Percentiles rank a stretch among this genome's conserved stretches.
These are phyloP conservation scores for Cicer cuneatum DNA, from an alignment of 306 rosid species.

Conservation along the genomic window DNA sequence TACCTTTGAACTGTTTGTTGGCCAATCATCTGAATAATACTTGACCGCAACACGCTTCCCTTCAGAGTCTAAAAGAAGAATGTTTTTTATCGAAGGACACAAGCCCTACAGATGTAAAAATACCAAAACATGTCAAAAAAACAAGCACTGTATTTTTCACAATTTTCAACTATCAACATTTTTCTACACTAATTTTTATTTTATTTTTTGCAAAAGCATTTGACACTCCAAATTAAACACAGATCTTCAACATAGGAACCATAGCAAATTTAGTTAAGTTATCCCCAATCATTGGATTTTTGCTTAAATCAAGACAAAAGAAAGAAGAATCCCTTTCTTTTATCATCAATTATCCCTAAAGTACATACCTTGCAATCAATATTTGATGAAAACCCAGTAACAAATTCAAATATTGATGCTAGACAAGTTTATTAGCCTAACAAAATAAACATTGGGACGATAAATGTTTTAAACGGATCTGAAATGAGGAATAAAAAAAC, in stretches of 20 bases:
- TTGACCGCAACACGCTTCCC: conserved; percentile 97
- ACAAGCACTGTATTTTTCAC: not conserved
- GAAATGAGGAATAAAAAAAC: not conserved
- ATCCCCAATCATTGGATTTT: conserved; percentile 19
- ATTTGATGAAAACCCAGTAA: conserved; percentile 23
- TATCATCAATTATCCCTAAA: conserved; percentile 14
- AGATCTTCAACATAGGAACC: not conserved
- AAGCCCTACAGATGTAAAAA: conserved; percentile 57
- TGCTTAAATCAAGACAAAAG: conserved; percentile 11
- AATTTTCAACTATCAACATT: not conserved
- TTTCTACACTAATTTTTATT: not conserved
- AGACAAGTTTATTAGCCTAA: conserved; percentile 1
- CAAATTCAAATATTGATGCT: conserved; percentile 12
- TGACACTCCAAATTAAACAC: not conserved
- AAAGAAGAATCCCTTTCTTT: conserved; percentile 26
- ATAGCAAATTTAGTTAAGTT: not conserved
- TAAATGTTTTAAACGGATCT: conserved; percentile 24
- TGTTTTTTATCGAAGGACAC: conserved; percentile 77
- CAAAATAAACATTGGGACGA: not conserved
- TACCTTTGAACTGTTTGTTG: conserved; percentile 76
- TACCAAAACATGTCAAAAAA: conserved; percentile 28
- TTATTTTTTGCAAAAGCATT: not conserved
- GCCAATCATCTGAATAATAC: conserved; percentile 97
- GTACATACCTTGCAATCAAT: conserved; percentile 2
- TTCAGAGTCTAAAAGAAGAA: conserved; percentile 94